Evolutionary conservation across 768 basidiomycete genomes (phyloP).

Genomic region (Gymnopilus dilepis): DNA sequence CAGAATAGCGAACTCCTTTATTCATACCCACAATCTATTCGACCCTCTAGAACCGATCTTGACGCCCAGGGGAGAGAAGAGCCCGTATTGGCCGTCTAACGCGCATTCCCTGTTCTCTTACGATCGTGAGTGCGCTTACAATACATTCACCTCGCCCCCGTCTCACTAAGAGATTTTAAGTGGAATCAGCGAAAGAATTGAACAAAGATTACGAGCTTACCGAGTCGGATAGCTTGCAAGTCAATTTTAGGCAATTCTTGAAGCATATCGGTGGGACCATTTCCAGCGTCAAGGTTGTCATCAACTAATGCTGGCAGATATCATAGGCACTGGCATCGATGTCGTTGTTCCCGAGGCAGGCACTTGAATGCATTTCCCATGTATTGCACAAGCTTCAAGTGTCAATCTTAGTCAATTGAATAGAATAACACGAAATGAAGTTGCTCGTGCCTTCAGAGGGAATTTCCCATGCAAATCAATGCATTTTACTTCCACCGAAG

Average conservation of each 20-base stretch:
- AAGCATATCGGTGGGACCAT: constrained; percentile 51
- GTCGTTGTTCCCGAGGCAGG: constrained; percentile 18
- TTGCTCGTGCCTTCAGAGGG: not conserved
- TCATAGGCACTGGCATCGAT: constrained; percentile 25
- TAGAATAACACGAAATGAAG: not conserved
- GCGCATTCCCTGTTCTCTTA: constrained; percentile 57
- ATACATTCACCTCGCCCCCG: too few relatives aligned
- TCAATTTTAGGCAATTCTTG: constrained; percentile 61
- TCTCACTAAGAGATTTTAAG: constrained; percentile 33
- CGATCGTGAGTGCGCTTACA: constrained; percentile 46
- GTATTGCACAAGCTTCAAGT: not conserved
- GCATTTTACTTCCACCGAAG: not conserved
- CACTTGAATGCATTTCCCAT: not conserved
- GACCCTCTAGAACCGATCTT: constrained; percentile 53
- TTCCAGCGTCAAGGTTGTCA: not conserved
- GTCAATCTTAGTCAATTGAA: not conserved
- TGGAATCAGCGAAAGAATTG: constrained; percentile 44
- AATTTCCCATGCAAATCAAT: not conserved
- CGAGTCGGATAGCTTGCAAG: constrained; percentile 44
- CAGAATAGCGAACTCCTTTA: constrained; percentile 50
- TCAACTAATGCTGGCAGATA: not conserved
- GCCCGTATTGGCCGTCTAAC: constrained; percentile 54
- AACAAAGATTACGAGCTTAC: constrained; percentile 55
- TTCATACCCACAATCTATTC: constrained; percentile 45
- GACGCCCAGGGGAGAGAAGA: constrained; percentile 52